Evolutionary conservation across 768 basidiomycete species (phyloP).

Genomic region (Boletus subcaerulescens): DNA sequence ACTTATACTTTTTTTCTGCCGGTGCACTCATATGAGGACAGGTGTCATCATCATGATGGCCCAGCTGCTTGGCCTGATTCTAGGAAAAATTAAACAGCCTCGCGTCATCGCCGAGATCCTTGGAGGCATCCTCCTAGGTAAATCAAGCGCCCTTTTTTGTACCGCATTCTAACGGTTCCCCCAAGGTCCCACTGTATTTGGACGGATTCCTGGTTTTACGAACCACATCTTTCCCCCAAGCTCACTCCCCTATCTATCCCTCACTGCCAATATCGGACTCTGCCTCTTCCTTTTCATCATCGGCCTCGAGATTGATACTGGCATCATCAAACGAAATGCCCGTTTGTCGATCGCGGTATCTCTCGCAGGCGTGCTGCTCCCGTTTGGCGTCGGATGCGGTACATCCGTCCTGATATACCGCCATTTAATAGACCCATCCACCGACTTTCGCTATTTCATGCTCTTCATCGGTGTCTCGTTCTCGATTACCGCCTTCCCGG

Average conservation of each 20-base stretch:
- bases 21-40: conserved; percentile 22
- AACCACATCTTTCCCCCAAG: conserved; percentile 74
- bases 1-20: neutral
- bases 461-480: conserved; percentile 92
- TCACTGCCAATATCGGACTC: conserved; percentile 87
- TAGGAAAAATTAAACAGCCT: conserved; percentile 77
- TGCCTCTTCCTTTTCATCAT: conserved; percentile 91
- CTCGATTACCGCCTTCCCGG: conserved; percentile 86
- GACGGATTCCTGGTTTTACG: conserved; percentile 88
- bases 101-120: conserved; percentile 93
- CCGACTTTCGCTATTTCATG: conserved; percentile 84
- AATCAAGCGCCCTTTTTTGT: conserved; percentile 40
- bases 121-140: conserved; percentile 81
- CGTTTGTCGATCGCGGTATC: conserved; percentile 66
- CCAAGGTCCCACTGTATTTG: conserved; percentile 51
- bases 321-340: conserved; percentile 74
- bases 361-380: conserved; percentile 77
- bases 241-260: conserved; percentile 73
- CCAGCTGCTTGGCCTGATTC: conserved; percentile 63
- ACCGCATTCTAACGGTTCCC: conserved; percentile 46
- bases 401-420: conserved; percentile 73
- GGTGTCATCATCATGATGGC: conserved; percentile 80
- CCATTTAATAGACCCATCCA: conserved; percentile 57
- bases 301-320: conserved; percentile 85
- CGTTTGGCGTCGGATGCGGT: conserved; percentile 84